Evolutionary conservation across 345 rosid genomes (phyloP), one percentile per base, ranked within the genome.

Genomic region (Lepidium aucheri): DNA sequence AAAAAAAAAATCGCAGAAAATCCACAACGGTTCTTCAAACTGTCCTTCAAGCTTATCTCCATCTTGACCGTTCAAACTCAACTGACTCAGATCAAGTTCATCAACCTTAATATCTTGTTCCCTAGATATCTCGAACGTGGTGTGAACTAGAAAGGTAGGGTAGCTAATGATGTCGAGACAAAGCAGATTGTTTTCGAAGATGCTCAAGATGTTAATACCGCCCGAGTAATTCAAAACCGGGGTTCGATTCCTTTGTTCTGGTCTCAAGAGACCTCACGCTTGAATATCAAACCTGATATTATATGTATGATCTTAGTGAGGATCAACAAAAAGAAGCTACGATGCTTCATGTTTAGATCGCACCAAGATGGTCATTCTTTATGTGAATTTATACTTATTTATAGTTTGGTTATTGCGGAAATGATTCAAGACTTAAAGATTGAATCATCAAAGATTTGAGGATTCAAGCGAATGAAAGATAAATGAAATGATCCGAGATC

Each of bases 101-200:
- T 68, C 65, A 7, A 22, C 70, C 0, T 72, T 24, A 55, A n/a
- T 65, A 36, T 73, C 64, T 63, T 56, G 44, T 57, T 54, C 57
- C 30, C 17, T 73, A 94, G 99, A 61, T 94, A 85, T 67, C 73
- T 88, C 69, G 88, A 86, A 72, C 95, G 97, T 16, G 99, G 99
- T 28, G 96, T 94, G 50, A 90, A 94, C 69, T 89, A 85, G 71
- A 90, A 84, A 78, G 99, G 99, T 52, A 79, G 90, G 78, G 99
- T 94, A 42, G 99, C 99, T 58, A 94, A 94, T 74, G 99, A 94
- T 81, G 99, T 94, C n/a, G 99, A 94, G 85, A 90, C 97, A 0
- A 97, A 94, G 57, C 99, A 94, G 68, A 88, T 94, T 59, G 83
- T 90, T 60, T 78, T 82, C 73, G 96, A 90, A 77, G 94, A 90